Base-by-base conservation (phyloP, 331 rosid species). In the Erythrophleum ivorense region DNA sequence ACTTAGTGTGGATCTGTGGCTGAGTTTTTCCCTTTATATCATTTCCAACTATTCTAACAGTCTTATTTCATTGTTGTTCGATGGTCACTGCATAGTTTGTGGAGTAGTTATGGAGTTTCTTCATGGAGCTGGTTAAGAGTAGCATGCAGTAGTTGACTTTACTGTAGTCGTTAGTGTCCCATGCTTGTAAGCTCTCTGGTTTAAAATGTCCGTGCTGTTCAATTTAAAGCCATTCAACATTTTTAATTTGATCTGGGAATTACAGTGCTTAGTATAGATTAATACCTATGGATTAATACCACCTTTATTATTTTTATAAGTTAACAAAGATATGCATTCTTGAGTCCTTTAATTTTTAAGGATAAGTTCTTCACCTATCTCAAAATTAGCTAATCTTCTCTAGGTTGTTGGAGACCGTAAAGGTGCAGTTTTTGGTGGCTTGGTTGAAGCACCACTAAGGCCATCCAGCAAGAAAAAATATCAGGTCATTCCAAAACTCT, bases 371-470 rank as follows among this genome's bases (percentile, higher is more conserved):
- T 41, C 29, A 54, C 69, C 70, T 36, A 57, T 3, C 49, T 83
- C 46, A 75, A 62, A 60, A 31, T 71, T 58, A 29, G 57, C 52
- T 76, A 49, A 69, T 78, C 80, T 86, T 80, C 84, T 87, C 78
- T 84, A 95, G 99, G 96, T 93, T 86, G 97, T 93, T 75, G 97
- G 98, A 69, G 99, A 95, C 79, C 90, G 86, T 70, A 86, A 87
- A 86, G 99, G 97, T 77, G 97, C 94, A 40, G 96, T 92, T 46
- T 95, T 95, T 89, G 99, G 99, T 33, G 92, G 97, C 81, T 77
- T 95, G 88, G 89, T 95, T 82, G 99, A 93, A 87, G 97, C 97
- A 83, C 99, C 99, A n/a, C 86, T 93, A 67, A 89, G 45, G 79
- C 91, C 98, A 41, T 86, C 93, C 46, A 89, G 69, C 83, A 93